These are phyloP conservation scores for Colletotrichum karsti DNA, from an alignment of 2,329 filamentous ascomycete genomes.

Conservation along the genomic window DNA sequence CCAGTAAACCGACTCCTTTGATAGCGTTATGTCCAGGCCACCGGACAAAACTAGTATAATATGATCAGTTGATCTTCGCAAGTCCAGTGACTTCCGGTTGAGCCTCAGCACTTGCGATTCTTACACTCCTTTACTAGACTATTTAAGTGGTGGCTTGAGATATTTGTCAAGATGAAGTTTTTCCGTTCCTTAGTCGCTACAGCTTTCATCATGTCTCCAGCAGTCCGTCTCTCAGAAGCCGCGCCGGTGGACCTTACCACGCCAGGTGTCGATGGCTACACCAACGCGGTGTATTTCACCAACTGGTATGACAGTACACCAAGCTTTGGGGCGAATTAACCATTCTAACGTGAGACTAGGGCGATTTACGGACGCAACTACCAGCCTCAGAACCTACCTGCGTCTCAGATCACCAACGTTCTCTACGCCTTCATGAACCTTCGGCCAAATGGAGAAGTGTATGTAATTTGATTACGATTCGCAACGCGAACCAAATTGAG, in stretches of 20 bases:
- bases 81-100: background rate
- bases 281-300: constrained; percentile 56
- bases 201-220: background rate
- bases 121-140: background rate
- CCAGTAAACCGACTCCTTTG: background rate
- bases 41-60: constrained; percentile 15
- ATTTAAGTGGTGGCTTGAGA: background rate
- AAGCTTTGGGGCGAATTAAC: background rate
- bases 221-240: background rate
- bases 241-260: background rate
- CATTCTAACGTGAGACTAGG: constrained; percentile 43
- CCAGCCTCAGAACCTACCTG: constrained; percentile 75
- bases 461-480: constrained; percentile 37
- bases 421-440: constrained; percentile 87
- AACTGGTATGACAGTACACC: constrained; percentile 51
- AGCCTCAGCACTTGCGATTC: background rate
- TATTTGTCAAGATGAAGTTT: background rate
- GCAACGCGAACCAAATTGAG: no score
- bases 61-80: constrained; percentile 19
- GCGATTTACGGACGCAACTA: constrained; percentile 80
- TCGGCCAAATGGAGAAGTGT: constrained; percentile 75
- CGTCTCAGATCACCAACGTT: constrained; percentile 77
- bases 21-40: background rate
- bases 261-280: constrained; percentile 36
- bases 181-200: background rate